A percentile compares a stretch with the other conserved stretches of the same genome.
phyloP scores from a whole-genome alignment of 257 asterid genomes.

The Ballota nigra region DNA sequence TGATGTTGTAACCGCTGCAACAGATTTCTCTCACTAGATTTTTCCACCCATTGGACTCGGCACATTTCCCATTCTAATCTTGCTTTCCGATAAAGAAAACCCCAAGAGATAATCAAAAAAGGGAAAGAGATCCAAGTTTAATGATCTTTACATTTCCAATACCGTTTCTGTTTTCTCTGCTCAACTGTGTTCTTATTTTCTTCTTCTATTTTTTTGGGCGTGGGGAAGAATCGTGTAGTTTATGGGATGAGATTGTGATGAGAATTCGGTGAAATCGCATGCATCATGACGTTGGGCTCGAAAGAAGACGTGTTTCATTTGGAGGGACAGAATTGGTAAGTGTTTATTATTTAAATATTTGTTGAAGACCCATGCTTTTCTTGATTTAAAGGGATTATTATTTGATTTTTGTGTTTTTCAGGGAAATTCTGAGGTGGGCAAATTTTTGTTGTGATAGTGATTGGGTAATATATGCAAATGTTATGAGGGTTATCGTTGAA shows the following conservation, averaged over 20 bases:
- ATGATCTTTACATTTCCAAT: not conserved
- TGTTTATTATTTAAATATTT: not conserved
- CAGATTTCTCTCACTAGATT: constrained; percentile 23
- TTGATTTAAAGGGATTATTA: not conserved
- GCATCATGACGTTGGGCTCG: constrained; percentile 44
- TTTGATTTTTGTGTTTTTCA: not conserved
- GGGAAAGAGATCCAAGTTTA: not conserved
- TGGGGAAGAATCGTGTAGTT: too few relatives aligned
- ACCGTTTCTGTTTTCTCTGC: not conserved
- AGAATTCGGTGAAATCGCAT: constrained; percentile 29
- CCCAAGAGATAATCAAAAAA: not conserved
- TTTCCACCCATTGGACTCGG: constrained; percentile 32
- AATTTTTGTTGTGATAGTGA: not conserved
- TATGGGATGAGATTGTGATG: too few relatives aligned
- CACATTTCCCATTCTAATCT: not conserved
- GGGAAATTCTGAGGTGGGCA: constrained; percentile 5
- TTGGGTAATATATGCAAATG: not conserved
- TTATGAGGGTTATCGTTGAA: not conserved
- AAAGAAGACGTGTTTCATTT: constrained; percentile 41
- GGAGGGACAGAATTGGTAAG: constrained; percentile 48
- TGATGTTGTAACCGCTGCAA: not conserved
- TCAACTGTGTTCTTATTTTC: too few relatives aligned
- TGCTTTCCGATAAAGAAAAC: not conserved
- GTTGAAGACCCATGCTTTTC: not conserved
- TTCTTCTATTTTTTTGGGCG: not conserved